Conservation (phyloP, 148 eudicot genomes). For the Rhododendron molle region DNA sequence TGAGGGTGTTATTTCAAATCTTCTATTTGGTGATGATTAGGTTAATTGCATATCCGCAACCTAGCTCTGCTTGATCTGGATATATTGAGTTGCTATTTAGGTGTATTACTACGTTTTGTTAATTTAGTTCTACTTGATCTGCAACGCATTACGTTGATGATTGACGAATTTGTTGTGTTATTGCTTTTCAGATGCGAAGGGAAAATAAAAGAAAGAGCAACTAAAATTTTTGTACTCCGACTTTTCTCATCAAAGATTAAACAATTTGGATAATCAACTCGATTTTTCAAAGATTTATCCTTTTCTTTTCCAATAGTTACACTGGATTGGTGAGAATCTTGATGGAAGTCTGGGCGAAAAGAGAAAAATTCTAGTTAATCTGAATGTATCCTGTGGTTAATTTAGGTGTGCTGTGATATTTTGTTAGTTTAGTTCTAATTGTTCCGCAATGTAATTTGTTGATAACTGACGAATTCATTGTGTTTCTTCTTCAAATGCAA, state of each 20-base stretch:
- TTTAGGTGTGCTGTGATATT: neutral
- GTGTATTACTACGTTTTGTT: too few relatives aligned
- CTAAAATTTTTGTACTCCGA: too few relatives aligned
- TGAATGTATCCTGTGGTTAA: neutral
- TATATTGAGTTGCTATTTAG: neutral
- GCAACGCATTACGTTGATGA: too few relatives aligned
- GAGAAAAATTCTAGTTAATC: neutral
- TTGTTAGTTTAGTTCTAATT: neutral
- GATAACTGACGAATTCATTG: neutral
- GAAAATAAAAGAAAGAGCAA: too few relatives aligned
- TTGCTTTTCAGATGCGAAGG: too few relatives aligned
- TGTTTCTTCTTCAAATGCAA: neutral
- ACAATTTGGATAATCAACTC: neutral
- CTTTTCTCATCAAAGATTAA: too few relatives aligned
- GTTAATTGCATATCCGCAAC: neutral
- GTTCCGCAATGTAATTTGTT: neutral
- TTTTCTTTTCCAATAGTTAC: neutral
- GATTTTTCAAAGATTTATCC: neutral
- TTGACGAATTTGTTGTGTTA: too few relatives aligned
- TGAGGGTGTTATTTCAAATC: neutral
- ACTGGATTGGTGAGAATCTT: neutral
- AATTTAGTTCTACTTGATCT: too few relatives aligned
- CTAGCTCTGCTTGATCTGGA: neutral
- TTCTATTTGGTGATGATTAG: neutral
- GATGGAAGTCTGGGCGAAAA: neutral